Evolutionary conservation across 805 yeast species (phyloP).

Genomic region (Monosporozyma solicola): DNA sequence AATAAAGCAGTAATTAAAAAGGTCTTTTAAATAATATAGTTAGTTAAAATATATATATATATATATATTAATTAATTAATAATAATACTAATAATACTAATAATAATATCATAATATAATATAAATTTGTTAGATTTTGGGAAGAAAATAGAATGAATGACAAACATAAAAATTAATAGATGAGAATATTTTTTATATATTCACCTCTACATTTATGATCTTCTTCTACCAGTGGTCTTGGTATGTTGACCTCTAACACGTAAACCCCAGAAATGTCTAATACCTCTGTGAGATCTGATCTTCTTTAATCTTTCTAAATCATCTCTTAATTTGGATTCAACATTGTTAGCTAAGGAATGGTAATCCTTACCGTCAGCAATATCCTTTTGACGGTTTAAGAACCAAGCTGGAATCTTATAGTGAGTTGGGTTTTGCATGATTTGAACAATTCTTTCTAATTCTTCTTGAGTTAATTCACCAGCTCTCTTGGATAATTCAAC

Average conservation of each 20-base stretch:
- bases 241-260: conserved; percentile 99
- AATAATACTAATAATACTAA: neutral
- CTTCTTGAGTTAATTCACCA: conserved; percentile 99
- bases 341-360: conserved; percentile 97
- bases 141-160: neutral
- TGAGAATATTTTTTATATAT: neutral
- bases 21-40: neutral
- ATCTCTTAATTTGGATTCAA: conserved; percentile 99
- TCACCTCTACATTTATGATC: conserved; percentile 21
- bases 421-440: conserved; percentile 99
- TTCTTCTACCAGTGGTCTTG: conserved; percentile 99
- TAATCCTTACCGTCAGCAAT: conserved; percentile 97
- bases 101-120: neutral
- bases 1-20: neutral
- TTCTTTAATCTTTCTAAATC: conserved; percentile 99
- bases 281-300: conserved; percentile 99
- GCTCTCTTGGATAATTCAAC: conserved; percentile 97
- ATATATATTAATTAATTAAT: neutral
- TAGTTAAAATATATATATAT: neutral
- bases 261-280: conserved; percentile 99
- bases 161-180: too few relatives aligned
- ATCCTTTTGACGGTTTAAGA: conserved; percentile 99
- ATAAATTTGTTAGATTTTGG: neutral
- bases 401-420: conserved; percentile 99
- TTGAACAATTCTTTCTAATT: conserved; percentile 98